These are phyloP conservation scores for Epichloe brachyelytri DNA, from an alignment of 2,329 filamentous ascomycete species.

Conservation along the genomic window DNA sequence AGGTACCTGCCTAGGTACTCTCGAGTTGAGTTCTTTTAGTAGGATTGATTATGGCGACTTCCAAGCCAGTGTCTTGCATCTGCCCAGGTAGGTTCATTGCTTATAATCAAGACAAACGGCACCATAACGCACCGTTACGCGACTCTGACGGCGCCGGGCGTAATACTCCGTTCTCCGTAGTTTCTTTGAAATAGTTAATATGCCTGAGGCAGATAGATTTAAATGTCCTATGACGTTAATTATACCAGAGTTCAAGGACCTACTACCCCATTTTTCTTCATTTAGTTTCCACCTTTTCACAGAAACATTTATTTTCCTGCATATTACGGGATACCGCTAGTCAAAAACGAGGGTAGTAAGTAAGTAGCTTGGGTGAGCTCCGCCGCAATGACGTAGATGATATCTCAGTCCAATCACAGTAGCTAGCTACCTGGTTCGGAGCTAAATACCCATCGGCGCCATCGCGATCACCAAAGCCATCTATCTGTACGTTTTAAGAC, in stretches of 20 bases:
- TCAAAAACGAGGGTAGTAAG: background rate
- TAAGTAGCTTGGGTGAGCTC: conserved; percentile 5
- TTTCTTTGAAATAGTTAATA: no score
- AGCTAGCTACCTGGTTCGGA: no score
- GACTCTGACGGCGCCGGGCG: background rate
- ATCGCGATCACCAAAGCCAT: background rate
- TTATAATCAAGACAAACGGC: background rate
- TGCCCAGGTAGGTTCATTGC: background rate
- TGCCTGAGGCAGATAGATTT: no score
- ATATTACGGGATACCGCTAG: no score
- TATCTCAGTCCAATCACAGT: background rate
- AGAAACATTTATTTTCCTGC: background rate
- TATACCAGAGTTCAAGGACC: no score
- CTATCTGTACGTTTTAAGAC: background rate
- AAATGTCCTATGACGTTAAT: no score
- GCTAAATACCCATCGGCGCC: no score
- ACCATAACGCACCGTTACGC: background rate
- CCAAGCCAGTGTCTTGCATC: background rate
- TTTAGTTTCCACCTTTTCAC: background rate
- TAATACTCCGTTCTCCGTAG: background rate
- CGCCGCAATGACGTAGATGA: conserved; percentile 12
- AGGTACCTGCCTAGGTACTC: background rate
- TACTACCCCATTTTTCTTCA: background rate
- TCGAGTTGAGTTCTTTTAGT: background rate
- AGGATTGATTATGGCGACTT: background rate